Conservation (phyloP, 345 rosid genomes). For the Nasturtium officinale region DNA sequence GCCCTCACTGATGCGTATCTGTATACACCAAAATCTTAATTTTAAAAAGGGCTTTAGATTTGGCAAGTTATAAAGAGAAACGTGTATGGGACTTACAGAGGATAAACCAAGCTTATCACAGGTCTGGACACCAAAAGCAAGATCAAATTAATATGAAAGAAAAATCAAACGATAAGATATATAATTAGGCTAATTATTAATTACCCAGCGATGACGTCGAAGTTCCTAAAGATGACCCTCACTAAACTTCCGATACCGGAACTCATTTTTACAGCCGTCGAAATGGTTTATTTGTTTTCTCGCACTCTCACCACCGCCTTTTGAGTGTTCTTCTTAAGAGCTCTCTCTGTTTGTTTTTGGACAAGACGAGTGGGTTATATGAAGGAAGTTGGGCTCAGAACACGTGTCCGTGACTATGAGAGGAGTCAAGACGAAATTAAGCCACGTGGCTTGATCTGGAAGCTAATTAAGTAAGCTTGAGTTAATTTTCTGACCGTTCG, state of each 20-base stretch:
- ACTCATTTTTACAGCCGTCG: conserved; percentile 32
- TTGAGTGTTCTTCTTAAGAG: not conserved
- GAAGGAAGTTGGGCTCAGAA: conserved; percentile 26
- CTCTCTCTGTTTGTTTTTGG: conserved; percentile 10
- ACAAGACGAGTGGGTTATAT: conserved; percentile 22
- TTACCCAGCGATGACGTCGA: conserved; percentile 82
- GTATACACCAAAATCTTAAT: conserved; percentile 8
- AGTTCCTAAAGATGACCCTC: conserved; percentile 65
- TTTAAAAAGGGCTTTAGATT: not conserved
- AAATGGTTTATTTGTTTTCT: not conserved
- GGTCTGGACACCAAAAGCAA: conserved; percentile 52
- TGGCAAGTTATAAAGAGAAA: not conserved
- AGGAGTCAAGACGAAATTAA: conserved; percentile 23
- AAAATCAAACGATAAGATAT: not conserved
- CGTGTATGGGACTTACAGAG: conserved; percentile 59
- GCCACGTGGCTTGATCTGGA: conserved; percentile 35
- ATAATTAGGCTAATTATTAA: not conserved
- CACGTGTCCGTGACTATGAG: conserved; percentile 40
- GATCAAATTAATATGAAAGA: not conserved
- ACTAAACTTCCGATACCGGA: conserved; percentile 61
- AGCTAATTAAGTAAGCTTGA: not conserved
- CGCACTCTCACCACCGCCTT: conserved; percentile 27
- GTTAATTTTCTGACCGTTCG: conserved; percentile 27
- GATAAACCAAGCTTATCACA: conserved; percentile 69
- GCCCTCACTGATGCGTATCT: conserved; percentile 78